Evolutionary conservation across 2,329 filamentous ascomycete genomes (phyloP), one percentile per base, ranked within the genome.

Genomic region (Botrytis pseudocinerea): DNA sequence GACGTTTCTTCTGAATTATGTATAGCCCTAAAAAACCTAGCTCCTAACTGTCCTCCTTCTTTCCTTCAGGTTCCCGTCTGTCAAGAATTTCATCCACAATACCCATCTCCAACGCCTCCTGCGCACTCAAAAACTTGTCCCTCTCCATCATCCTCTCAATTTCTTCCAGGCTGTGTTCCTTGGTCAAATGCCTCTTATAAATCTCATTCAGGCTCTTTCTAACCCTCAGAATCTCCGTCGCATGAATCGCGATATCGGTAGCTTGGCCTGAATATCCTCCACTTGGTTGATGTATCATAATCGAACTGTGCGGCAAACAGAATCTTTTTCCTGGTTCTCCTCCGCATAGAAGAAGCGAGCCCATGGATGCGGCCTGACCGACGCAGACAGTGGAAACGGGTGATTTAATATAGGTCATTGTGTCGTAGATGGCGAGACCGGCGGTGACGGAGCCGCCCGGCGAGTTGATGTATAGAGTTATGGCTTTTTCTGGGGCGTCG

Each of bases 381-480:
- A 99, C 89, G 80, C 96, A 98, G 44, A 99, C 96, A 0, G 96
- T 99, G 61, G 92, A 95, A 0, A 99, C 94, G 1, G 95, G 94
- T 4, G 93, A 93, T 74, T 92, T 91, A 81, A 99, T 98, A 83
- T 99, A 99, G 78, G 92, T 91, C 95, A 99, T 98, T 20, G 96
- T 99, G 82, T 99, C 96, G 86, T 99, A 99, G 80, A 99, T 98
- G 40, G 96, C 95, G 74, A 92, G 86, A 25, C 90, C 90, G 82
- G 96, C 95, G 75, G 92, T 95, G 59, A 99, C 95, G 60, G 93
- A 95, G 72, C 96, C 96, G 68, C 96, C 96, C 0, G 95, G 95
- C 0, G 93, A 97, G 85, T 99, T 97, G 82, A 99, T 99, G 83
- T 99, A 99, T 82, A 99, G 93, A 70, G 93, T 96, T 77, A 99